phyloP scores from a whole-genome alignment of 768 basidiomycete genomes.

The Asterophora parasitica region DNA sequence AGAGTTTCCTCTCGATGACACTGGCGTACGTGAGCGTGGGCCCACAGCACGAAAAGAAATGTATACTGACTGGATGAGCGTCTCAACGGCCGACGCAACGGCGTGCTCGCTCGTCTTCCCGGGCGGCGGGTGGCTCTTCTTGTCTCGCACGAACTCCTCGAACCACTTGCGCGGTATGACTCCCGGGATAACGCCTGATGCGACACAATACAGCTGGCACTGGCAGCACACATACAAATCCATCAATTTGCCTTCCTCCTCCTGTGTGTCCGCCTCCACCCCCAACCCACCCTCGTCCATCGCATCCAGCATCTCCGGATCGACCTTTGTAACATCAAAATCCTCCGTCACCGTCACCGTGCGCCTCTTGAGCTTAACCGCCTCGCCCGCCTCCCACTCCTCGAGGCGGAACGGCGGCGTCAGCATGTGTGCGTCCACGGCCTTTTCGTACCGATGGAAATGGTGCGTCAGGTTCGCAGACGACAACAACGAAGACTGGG shows the following conservation, averaged over 20 bases:
- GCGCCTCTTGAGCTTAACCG: slow-evolving; percentile 49
- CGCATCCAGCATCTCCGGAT: slow-evolving; percentile 26
- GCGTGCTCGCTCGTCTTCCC: slow-evolving; percentile 54
- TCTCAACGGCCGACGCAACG: slow-evolving; percentile 58
- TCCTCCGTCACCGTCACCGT: slow-evolving; percentile 31
- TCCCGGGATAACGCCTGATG: slow-evolving; percentile 66
- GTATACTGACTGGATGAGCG: slow-evolving; percentile 54
- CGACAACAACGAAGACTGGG: slow-evolving; percentile 43
- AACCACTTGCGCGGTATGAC: slow-evolving; percentile 60
- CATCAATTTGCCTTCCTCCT: slow-evolving; percentile 52
- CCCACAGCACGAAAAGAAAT: not conserved
- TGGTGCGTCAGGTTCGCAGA: slow-evolving; percentile 67
- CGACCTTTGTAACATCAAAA: slow-evolving; percentile 40
- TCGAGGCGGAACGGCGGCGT: slow-evolving; percentile 55
- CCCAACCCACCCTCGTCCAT: slow-evolving; percentile 30
- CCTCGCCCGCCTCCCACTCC: slow-evolving; percentile 53
- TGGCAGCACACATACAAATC: slow-evolving; percentile 85
- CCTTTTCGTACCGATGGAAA: slow-evolving; percentile 70
- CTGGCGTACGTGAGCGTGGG: slow-evolving; percentile 28
- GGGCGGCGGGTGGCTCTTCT: slow-evolving; percentile 47
- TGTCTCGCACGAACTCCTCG: slow-evolving; percentile 63
- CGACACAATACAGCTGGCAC: slow-evolving; percentile 70
- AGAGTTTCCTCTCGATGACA: slow-evolving; percentile 70
- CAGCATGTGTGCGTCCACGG: slow-evolving; percentile 65
- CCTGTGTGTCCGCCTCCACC: slow-evolving; percentile 39